These are phyloP conservation scores for Gaertneriomyces sp. DNA, from an alignment of 192 early-diverging fungal species.

Conservation along the genomic window DNA sequence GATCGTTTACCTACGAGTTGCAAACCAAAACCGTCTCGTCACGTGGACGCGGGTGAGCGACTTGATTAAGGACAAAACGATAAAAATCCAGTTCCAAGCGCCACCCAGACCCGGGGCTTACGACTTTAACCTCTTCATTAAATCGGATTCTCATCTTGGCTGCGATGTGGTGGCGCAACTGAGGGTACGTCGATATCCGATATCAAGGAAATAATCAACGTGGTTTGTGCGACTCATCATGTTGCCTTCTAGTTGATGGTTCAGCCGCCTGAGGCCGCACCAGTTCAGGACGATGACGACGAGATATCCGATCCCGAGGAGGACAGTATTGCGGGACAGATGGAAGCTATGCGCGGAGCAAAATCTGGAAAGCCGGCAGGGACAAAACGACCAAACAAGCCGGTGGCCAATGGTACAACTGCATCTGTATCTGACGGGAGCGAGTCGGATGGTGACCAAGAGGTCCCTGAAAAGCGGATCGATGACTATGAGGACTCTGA, in stretches of 20 bases:
- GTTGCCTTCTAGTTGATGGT: constrained; percentile 42
- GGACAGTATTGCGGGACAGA: constrained; percentile 92
- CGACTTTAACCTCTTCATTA: constrained; percentile 77
- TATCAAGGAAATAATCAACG: not conserved
- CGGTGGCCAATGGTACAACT: not conserved
- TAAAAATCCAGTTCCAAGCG: constrained; percentile 89
- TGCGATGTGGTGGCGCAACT: constrained; percentile 77
- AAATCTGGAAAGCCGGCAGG: not conserved
- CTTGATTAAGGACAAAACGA: constrained; percentile 38
- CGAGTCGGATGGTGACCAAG: not conserved
- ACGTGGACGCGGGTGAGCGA: constrained; percentile 66
- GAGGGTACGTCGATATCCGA: constrained; percentile 48
- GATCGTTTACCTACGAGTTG: constrained; percentile 89
- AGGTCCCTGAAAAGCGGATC: not conserved
- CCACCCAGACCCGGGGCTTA: constrained; percentile 81
- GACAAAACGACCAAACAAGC: constrained; percentile 18
- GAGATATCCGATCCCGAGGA: constrained; percentile 96
- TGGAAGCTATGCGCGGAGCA: constrained; percentile 67
- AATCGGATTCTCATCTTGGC: constrained; percentile 84
- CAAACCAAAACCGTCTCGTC: constrained; percentile 79
- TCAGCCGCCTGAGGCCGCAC: constrained; percentile 64
- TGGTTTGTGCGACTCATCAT: not conserved
- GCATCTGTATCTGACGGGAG: not conserved
- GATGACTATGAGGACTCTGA: constrained; percentile 23
- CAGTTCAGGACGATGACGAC: constrained; percentile 80